Conservation (phyloP, 495 filamentous ascomycete genomes). For the Pseudevernia furfuracea region DNA sequence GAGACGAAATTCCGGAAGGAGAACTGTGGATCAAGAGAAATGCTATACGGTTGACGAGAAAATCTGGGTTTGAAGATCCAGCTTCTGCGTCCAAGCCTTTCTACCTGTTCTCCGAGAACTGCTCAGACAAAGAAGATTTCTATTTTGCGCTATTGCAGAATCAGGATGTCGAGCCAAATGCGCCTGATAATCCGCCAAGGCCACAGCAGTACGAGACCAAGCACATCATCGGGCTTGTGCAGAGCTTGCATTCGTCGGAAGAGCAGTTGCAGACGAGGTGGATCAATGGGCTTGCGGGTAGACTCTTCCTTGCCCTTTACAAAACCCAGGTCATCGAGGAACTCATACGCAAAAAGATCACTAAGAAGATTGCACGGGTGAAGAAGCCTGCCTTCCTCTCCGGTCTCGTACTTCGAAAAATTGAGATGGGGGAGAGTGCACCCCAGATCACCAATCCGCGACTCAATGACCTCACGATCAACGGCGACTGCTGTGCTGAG, state of each 20-base stretch:
- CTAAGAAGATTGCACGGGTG: conserved; percentile 91
- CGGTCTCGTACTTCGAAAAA: conserved; percentile 65
- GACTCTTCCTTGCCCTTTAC: conserved; percentile 81
- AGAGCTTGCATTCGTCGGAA: conserved; percentile 83
- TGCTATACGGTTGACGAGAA: conserved; percentile 76
- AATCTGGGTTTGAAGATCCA: conserved; percentile 52
- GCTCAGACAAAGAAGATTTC: conserved; percentile 95
- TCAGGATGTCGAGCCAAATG: conserved; percentile 57
- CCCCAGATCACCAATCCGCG: conserved; percentile 85
- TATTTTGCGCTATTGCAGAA: conserved; percentile 87
- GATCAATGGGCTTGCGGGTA: conserved; percentile 85
- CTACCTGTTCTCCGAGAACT: conserved; percentile 87
- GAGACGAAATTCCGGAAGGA: conserved; percentile 73
- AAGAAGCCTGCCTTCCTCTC: conserved; percentile 86
- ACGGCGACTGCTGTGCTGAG: conserved; percentile 80
- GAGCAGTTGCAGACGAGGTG: conserved; percentile 87
- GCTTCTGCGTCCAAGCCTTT: conserved; percentile 66
- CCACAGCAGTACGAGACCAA: conserved; percentile 74
- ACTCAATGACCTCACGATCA: conserved; percentile 81
- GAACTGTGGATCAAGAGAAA: conserved; percentile 95
- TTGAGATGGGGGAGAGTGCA: conserved; percentile 79
- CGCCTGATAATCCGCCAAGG: conserved; percentile 52
- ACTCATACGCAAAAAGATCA: conserved; percentile 74
- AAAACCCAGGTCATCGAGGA: conserved; percentile 74
- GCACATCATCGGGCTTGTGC: conserved; percentile 78